phyloP scores from a whole-genome alignment of 768 basidiomycete species.

The Xerocomus spinulosus region DNA sequence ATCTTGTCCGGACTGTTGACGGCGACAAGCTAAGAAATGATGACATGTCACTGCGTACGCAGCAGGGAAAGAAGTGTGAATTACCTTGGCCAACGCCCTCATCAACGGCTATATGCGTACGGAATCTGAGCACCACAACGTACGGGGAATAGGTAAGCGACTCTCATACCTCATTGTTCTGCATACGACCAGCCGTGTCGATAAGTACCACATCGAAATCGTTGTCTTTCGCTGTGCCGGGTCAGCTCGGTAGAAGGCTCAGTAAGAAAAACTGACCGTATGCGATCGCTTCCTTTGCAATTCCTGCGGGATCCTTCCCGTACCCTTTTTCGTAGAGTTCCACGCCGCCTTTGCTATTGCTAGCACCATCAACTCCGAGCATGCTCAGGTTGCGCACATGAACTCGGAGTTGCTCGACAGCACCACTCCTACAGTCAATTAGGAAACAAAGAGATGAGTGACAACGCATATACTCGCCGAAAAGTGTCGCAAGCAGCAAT shows the following conservation, averaged over 20 bases:
- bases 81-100: slow-evolving; percentile 93
- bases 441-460: not conserved
- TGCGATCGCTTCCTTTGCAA: slow-evolving; percentile 90
- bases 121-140: slow-evolving; percentile 1
- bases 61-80: slow-evolving; percentile 3
- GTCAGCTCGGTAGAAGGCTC: slow-evolving; percentile 2
- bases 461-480: slow-evolving; percentile 43
- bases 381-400: slow-evolving; percentile 93
- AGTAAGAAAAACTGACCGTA: slow-evolving; percentile 55
- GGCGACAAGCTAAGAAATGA: slow-evolving; percentile 63
- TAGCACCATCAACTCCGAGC: slow-evolving; percentile 67
- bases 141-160: slow-evolving; percentile 8
- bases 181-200: slow-evolving; percentile 98
- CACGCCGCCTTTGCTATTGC: slow-evolving; percentile 69
- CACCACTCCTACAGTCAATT: slow-evolving; percentile 64
- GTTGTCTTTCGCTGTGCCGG: slow-evolving; percentile 67
- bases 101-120: slow-evolving; percentile 69
- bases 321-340: slow-evolving; percentile 96
- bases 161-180: slow-evolving; percentile 97
- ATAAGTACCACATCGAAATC: slow-evolving; percentile 96
- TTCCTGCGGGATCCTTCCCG: slow-evolving; percentile 98
- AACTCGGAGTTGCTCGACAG: slow-evolving; percentile 95
- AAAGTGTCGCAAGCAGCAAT: slow-evolving; percentile 99
- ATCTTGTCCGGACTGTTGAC: slow-evolving; percentile 97
- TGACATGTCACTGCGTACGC: not conserved